Evolutionary conservation across 2,329 filamentous ascomycete genomes (phyloP), one percentile per base, ranked within the genome.

Genomic region (Dissoconium aciculare): DNA sequence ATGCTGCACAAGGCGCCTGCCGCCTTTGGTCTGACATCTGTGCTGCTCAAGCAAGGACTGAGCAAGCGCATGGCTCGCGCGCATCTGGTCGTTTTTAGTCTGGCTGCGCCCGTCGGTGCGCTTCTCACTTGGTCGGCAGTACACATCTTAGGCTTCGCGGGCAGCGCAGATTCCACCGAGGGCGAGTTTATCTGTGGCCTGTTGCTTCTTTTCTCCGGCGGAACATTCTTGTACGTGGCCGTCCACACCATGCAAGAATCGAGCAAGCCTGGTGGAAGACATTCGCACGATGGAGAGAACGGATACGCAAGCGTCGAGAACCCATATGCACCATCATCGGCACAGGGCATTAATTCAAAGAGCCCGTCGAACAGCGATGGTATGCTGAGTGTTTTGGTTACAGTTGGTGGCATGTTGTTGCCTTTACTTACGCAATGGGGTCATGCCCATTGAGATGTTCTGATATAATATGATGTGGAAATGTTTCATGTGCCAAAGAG

Each of bases 161-260:
- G 64, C 58, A 63, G 52, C 38, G 66, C 64, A 31, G 70, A 75
- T 30, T 67, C 72, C 17, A 34, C 41, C 28, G 64, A 66, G 12
- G 73, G 80, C 34, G 71, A 75, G 45, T 94, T 83, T 74, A 85
- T 81, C 63, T 95, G 87, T 0, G 89, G 89, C 14, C 82, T 93
- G 65, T 61, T 95, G 26, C 62, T 98, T 5, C 62, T 95, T n/a
- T 98, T 98, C 52, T 93, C 83, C 0, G 89, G 79, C 1, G 89
- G 89, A 11, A 98, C 89, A 0, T 98, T 98, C 51, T 58, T 98
- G 78, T 94, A 95, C 50, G 89, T 98, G 26, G 89, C 89, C 1
- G 94, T 95, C 85, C 89, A 98, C 51, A 84, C 85, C 1, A 93
- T 95, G 83, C 81, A 91, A 51, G 85, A 93, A 48, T 71, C 75